Evolutionary conservation across 192 early-diverging fungal genomes (phyloP).

Genomic region (Powellomyces hirtus): DNA sequence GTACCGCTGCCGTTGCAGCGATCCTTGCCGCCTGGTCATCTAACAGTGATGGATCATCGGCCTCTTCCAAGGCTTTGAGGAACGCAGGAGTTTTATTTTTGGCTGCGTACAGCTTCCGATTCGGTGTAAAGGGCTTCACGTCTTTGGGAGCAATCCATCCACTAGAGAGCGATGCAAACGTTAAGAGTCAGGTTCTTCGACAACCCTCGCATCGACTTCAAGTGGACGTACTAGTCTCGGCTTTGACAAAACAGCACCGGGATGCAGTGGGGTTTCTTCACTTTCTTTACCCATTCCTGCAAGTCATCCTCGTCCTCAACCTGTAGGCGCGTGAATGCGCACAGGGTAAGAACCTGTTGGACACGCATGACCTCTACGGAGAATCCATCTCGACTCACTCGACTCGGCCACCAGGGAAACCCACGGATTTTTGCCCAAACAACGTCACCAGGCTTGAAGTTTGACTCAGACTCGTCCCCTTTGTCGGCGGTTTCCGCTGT

Average conservation of each 20-base stretch:
- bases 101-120: neutral
- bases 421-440: constrained; percentile 41
- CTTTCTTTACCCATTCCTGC: neutral
- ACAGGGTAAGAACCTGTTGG: neutral
- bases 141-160: neutral
- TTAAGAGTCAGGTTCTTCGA: neutral
- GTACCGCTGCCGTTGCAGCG: neutral
- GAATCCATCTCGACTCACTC: constrained; percentile 18
- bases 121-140: neutral
- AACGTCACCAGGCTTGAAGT: constrained; percentile 6
- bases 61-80: neutral
- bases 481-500: too few relatives aligned
- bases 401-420: constrained; percentile 41
- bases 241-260: neutral
- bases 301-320: neutral
- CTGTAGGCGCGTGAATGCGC: neutral
- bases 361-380: neutral
- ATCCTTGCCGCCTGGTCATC: neutral
- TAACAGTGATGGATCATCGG: neutral
- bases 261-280: neutral
- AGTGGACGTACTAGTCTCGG: neutral
- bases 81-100: neutral
- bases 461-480: neutral
- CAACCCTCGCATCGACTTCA: neutral
- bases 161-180: neutral